phyloP scores from a whole-genome alignment of 306 rosid species.

The Pueraria montana region DNA sequence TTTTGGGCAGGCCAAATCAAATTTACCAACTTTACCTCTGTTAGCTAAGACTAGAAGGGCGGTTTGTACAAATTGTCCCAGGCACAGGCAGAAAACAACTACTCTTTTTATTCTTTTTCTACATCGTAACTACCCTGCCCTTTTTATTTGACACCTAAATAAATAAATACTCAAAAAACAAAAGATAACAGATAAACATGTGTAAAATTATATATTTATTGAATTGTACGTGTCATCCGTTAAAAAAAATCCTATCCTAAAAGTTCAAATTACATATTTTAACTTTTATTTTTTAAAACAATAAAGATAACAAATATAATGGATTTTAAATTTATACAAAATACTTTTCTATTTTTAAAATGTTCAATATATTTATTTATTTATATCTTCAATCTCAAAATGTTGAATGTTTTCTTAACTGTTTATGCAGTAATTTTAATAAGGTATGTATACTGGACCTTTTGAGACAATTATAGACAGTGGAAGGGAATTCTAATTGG shows the following conservation, averaged over 20 bases:
- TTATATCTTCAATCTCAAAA: not conserved
- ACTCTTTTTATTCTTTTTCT: constrained; percentile 26
- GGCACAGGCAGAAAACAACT: constrained; percentile 20
- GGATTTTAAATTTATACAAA: not conserved
- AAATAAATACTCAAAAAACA: not conserved
- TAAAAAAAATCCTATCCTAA: not conserved
- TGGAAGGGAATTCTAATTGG: constrained; percentile 27
- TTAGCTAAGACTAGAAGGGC: not conserved
- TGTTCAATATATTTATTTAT: not conserved
- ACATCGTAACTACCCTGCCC: constrained; percentile 19
- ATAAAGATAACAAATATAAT: not conserved
- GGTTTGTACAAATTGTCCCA: constrained; percentile 20
- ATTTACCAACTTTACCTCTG: constrained; percentile 33
- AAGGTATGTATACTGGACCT: not conserved
- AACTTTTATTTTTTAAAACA: not conserved
- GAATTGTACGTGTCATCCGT: not conserved
- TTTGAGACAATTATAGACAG: constrained; percentile 17
- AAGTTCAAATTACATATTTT: not conserved
- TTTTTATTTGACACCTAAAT: not conserved
- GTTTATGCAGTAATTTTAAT: not conserved
- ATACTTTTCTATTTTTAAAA: not conserved
- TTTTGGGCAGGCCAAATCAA: constrained; percentile 38
- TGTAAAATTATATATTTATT: not conserved
- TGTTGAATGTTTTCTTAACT: not conserved
- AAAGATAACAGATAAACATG: not conserved